Conservation (phyloP, 169 alveolate species). For the Plasmodium coatneyi region DNA sequence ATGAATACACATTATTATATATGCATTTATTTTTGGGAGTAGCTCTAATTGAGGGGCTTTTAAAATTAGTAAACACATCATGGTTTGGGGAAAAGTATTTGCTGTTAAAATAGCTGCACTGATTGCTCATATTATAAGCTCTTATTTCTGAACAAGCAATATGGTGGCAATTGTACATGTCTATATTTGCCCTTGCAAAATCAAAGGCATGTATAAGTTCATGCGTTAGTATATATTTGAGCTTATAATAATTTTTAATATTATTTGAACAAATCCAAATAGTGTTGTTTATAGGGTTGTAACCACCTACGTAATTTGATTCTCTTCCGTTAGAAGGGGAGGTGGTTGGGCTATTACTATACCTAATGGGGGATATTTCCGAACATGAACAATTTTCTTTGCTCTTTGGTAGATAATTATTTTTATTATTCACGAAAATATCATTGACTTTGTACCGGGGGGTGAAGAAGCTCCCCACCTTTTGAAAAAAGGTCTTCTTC, state of each 20-base stretch:
- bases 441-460: constrained; percentile 30
- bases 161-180: constrained; percentile 78
- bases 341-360: neutral
- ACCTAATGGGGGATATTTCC: constrained; percentile 8
- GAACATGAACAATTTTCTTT: constrained; percentile 67
- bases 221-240: constrained; percentile 79
- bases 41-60: constrained; percentile 19
- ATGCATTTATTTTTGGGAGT: constrained; percentile 54
- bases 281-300: constrained; percentile 78
- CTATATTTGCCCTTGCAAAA: constrained; percentile 83
- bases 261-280: constrained; percentile 83
- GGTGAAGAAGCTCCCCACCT: constrained; percentile 8
- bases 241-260: constrained; percentile 74
- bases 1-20: constrained; percentile 47
- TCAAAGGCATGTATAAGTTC: constrained; percentile 85
- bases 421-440: constrained; percentile 17
- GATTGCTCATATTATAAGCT: constrained; percentile 81
- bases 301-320: constrained; percentile 76
- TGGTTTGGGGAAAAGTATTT: constrained; percentile 17
- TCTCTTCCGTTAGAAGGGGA: neutral
- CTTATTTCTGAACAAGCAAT: constrained; percentile 85
- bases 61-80: constrained; percentile 63
- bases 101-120: constrained; percentile 79
- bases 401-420: constrained; percentile 16
- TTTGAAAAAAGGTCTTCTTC: constrained; percentile 31